phyloP scores from a whole-genome alignment of 345 rosid genomes.

The Lumnitzera racemosa region DNA sequence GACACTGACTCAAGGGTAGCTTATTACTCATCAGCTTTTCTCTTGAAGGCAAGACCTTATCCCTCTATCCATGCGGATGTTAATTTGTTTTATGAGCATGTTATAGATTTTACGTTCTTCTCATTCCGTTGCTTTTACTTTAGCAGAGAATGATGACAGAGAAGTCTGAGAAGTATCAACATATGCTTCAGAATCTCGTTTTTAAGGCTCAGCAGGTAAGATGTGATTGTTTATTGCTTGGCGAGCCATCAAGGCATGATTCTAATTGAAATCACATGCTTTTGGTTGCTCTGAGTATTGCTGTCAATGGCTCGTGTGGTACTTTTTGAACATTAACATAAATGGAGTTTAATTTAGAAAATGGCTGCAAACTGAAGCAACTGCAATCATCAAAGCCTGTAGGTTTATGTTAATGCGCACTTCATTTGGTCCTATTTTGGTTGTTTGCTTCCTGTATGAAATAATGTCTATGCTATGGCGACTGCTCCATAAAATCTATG shows the following conservation, averaged over 20 bases:
- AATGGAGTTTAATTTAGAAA: no score
- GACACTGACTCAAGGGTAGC: constrained; percentile 98
- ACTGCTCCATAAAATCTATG: no score
- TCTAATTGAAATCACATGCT: no score
- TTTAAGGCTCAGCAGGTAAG: constrained; percentile 94
- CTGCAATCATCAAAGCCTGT: no score
- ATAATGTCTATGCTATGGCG: background rate
- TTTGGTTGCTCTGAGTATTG: no score
- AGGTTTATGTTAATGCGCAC: no score
- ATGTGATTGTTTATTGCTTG: background rate
- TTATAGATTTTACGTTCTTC: constrained; percentile 8
- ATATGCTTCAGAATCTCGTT: constrained; percentile 91
- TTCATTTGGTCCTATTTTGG: no score
- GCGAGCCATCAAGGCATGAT: no score
- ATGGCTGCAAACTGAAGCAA: no score
- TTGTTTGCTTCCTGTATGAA: no score
- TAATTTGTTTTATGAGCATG: background rate
- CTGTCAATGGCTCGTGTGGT: no score
- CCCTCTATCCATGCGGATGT: constrained; percentile 4
- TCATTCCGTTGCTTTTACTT: constrained; percentile 8
- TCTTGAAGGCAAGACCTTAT: constrained; percentile 65
- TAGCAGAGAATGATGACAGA: constrained; percentile 99
- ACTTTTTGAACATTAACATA: no score
- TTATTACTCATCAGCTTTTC: constrained; percentile 93
- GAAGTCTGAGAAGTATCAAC: constrained; percentile 86